These are phyloP conservation scores for Rhytidiadelphus loreus DNA, from an alignment of 225 moss, liverwort and hornwort species.

Conservation along the genomic window DNA sequence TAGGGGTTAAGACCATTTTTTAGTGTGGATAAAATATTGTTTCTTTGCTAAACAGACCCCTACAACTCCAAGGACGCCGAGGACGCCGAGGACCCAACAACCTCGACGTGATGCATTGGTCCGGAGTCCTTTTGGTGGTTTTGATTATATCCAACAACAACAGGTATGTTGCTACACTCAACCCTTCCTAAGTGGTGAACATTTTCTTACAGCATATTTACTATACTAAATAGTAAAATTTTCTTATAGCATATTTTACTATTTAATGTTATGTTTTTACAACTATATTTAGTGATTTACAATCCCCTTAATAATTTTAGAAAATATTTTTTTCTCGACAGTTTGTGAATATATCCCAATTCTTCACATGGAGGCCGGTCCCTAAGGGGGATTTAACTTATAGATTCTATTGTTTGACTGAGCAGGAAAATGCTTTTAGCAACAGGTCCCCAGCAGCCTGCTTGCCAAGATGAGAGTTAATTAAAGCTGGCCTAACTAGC, in stretches of 20 bases:
- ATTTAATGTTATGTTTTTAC: no score
- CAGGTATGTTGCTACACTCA: not conserved
- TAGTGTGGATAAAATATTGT: not conserved
- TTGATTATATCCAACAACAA: not conserved
- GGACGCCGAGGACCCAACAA: not conserved
- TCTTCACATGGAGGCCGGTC: fast-evolving
- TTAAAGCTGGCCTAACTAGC: fast-evolving
- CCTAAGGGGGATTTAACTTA: not conserved
- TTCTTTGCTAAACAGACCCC: not conserved
- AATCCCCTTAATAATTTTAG: not conserved
- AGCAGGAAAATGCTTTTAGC: not conserved
- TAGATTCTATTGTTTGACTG: not conserved
- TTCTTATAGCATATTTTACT: no score
- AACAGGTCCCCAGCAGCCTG: not conserved
- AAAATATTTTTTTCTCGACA: fast-evolving
- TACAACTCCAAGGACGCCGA: not conserved
- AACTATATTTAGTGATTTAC: fast-evolving
- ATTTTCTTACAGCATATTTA: not conserved
- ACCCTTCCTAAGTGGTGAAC: not conserved
- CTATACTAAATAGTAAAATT: not conserved
- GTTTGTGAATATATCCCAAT: not conserved
- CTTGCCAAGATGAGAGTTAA: not conserved
- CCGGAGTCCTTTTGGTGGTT: not conserved
- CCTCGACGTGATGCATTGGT: not conserved
- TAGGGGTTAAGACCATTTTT: not conserved